Evolutionary conservation across 2,329 filamentous ascomycete genomes (phyloP).

Genomic region (Fusarium sp.): DNA sequence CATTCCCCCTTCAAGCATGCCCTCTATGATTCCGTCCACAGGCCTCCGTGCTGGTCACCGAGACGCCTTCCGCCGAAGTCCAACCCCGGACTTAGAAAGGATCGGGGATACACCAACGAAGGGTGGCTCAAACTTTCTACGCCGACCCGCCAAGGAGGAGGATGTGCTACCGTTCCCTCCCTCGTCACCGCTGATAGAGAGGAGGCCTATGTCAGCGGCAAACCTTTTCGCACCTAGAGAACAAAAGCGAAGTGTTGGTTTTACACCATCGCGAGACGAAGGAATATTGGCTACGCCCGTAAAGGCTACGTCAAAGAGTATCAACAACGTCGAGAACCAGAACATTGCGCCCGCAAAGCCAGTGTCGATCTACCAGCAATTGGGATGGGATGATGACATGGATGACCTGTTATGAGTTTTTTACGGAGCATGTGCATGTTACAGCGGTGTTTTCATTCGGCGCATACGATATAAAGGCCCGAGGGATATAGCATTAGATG

Average conservation of each 20-base stretch:
- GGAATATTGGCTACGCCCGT: conserved; percentile 52
- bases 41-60: conserved; percentile 47
- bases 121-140: conserved; percentile 43
- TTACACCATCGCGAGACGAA: conserved; percentile 22
- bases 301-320: conserved; percentile 43
- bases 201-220: conserved; percentile 30
- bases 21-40: conserved; percentile 54
- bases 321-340: conserved; percentile 15
- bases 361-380: conserved; percentile 60
- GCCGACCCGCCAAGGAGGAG: conserved; percentile 41
- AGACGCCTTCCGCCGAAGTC: conserved; percentile 44
- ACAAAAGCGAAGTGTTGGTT: conserved; percentile 31
- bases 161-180: conserved; percentile 44
- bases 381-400: conserved; percentile 67
- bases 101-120: conserved; percentile 47
- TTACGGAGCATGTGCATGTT: conserved; percentile 41
- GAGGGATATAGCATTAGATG: conserved; percentile 36
- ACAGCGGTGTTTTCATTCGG: conserved; percentile 34
- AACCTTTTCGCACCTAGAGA: conserved; percentile 27
- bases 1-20: conserved; percentile 51
- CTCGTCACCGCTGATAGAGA: conserved; percentile 49
- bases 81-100: conserved; percentile 44
- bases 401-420: conserved; percentile 54
- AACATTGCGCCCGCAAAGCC: conserved; percentile 38
- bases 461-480: conserved; percentile 29